Percentiles rank a stretch among this genome's conserved stretches.
Conservation (phyloP, 306 rosid species). For the Begonia fuchsioides region DNA sequence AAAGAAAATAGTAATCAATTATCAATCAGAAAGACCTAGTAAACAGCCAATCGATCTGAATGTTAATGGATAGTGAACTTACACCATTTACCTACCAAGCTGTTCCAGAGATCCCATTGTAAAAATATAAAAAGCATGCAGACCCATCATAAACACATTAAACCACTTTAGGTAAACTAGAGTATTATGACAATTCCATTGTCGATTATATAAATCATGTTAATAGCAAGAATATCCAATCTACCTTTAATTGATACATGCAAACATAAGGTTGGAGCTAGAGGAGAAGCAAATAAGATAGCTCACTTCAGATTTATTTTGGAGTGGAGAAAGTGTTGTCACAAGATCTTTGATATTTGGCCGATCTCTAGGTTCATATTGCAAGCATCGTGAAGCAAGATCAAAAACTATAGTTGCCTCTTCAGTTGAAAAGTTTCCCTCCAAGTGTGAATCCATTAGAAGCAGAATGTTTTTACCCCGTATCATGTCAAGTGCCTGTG, state of each 20-base stretch:
- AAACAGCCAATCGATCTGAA: too few relatives aligned
- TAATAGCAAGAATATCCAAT: too few relatives aligned
- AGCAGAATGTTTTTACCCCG: constrained; percentile 46
- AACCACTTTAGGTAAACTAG: too few relatives aligned
- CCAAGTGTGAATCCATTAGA: constrained; percentile 79
- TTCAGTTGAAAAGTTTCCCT: constrained; percentile 56
- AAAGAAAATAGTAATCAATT: neutral
- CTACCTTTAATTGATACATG: neutral
- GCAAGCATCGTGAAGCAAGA: constrained; percentile 66
- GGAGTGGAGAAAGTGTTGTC: constrained; percentile 36
- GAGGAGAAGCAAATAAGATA: neutral
- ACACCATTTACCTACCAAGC: too few relatives aligned
- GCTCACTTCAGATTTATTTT: constrained; percentile 50
- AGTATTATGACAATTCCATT: too few relatives aligned
- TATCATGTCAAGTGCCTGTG: constrained; percentile 73
- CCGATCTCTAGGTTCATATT: constrained; percentile 54
- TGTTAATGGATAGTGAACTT: too few relatives aligned
- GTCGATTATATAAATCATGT: too few relatives aligned
- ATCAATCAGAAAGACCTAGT: too few relatives aligned
- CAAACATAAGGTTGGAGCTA: constrained; percentile 36
- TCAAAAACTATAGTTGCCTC: constrained; percentile 68
- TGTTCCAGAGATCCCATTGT: too few relatives aligned
- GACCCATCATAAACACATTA: too few relatives aligned
- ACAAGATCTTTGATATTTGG: constrained; percentile 54
- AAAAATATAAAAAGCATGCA: too few relatives aligned